Conservation (phyloP, 306 rosid genomes). For the Mimosa bimucronata region DNA sequence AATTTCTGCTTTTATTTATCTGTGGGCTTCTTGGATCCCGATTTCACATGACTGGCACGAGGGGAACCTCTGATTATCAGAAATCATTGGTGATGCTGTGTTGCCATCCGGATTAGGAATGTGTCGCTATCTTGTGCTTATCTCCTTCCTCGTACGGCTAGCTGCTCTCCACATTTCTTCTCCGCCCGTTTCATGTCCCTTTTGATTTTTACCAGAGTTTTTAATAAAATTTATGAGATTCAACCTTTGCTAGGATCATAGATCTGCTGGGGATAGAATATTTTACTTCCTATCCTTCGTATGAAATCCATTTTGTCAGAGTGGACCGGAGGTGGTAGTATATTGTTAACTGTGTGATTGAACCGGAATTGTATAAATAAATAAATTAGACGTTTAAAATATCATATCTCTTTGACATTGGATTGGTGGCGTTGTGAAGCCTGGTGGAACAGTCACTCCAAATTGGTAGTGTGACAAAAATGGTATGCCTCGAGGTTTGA, state of each 20-base stretch:
- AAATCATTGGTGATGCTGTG: not conserved
- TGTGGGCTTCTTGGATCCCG: not conserved
- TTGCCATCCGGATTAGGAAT: not conserved
- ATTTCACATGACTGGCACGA: not conserved
- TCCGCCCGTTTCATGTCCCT: not conserved
- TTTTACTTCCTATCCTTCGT: no score
- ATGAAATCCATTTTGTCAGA: no score
- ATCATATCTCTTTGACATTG: not conserved
- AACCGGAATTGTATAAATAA: not conserved
- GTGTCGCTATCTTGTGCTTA: not conserved
- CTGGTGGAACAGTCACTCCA: not conserved
- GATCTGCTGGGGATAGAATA: not conserved
- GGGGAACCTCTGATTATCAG: conserved; percentile 6
- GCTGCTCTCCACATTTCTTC: not conserved
- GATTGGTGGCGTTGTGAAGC: not conserved
- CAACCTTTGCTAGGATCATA: not conserved
- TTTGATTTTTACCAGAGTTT: not conserved
- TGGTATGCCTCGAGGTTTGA: not conserved
- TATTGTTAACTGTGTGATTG: not conserved
- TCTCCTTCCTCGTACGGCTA: not conserved
- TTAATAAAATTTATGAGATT: not conserved
- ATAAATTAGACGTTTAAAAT: not conserved
- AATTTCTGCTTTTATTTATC: conserved; percentile 8
- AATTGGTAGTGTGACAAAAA: not conserved
- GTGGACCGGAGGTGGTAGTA: not conserved